Percentiles rank a stretch among this genome's conserved stretches.
phyloP scores from a whole-genome alignment of 2,329 filamentous ascomycete species.

The Dactylellina leptospora region DNA sequence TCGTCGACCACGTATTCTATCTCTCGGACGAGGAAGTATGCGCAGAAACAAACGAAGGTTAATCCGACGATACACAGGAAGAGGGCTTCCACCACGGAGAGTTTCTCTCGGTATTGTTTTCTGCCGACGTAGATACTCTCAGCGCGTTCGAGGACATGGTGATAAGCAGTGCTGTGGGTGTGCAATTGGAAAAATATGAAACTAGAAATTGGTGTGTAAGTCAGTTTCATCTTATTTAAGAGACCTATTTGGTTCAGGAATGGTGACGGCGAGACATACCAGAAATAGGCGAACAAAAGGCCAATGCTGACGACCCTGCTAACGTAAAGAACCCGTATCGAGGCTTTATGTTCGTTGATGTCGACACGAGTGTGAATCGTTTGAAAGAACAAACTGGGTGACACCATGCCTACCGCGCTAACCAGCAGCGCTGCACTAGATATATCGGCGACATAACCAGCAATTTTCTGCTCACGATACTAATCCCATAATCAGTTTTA shows the following conservation, averaged over 20 bases:
- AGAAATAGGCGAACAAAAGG: conserved; percentile 34
- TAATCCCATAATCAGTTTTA: background rate
- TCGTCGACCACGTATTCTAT: conserved; percentile 56
- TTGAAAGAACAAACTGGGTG: conserved; percentile 47
- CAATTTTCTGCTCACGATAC: conserved; percentile 44
- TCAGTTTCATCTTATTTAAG: too few relatives aligned
- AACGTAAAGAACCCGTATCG: conserved; percentile 16
- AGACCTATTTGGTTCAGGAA: conserved; percentile 59
- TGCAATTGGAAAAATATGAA: conserved; percentile 31
- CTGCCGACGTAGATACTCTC: conserved; percentile 22
- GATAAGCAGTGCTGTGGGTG: conserved; percentile 23
- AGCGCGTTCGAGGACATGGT: conserved; percentile 29
- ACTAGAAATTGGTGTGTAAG: conserved; percentile 62
- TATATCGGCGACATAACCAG: conserved; percentile 38
- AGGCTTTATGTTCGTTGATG: conserved; percentile 12
- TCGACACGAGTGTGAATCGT: conserved; percentile 33
- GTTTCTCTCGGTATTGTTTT: conserved; percentile 27
- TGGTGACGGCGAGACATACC: conserved; percentile 14
- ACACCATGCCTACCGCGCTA: conserved; percentile 39
- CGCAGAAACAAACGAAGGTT: conserved; percentile 15
- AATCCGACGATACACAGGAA: conserved; percentile 14
- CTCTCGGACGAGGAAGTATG: conserved; percentile 21
- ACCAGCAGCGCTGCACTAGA: conserved; percentile 47
- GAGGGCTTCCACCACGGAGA: conserved; percentile 22
- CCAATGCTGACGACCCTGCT: conserved; percentile 49